Base-by-base conservation (phyloP, 495 filamentous ascomycete species). In the Penicillium paxilli region DNA sequence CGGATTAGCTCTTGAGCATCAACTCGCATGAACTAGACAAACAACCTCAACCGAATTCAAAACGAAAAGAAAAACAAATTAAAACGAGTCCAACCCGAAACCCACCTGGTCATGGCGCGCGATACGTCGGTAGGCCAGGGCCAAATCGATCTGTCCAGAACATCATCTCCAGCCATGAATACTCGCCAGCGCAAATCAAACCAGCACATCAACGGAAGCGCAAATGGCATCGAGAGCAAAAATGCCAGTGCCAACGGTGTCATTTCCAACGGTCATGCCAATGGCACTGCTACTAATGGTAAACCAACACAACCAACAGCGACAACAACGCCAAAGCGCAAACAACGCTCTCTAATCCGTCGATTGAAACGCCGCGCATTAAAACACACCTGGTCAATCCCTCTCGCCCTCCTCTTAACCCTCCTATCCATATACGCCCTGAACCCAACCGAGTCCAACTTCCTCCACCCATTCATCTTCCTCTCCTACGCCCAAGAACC, bases 381-480 rank as follows among this genome's bases (percentile, higher is more conserved):
- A 52, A 83, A 83, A 64, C 83, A 86, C 63, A 88, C 86, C n/a
- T 88, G 84, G 84, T 74, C 88, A 46, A 80, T 85, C 44, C 92
- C 92, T 7, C 75, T 92, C 7, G 68, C 87, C 49, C 69, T 91
- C 38, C 64, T 79, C 49, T 58, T 81, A 54, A 71, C 35, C 35
- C 35, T 88, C 55, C 59, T 87, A 47, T 61, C 74, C 19, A 65
- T 85, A 24, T 96, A 88, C 68, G 79, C 81, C 54, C 49, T 89
- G 60, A 86, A 92, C 60, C 92, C 92, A 11, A 83, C 80, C 58
- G 75, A 86, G 37, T 78, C 80, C 30, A 96, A 96, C 69, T 85
- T 88, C 19, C 58, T 96, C 47, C 78, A 88, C 70, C 74, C 73
- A 62, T 91, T 89, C 64, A 79, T 96, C 65, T 95, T 94, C 80